Evolutionary conservation across 768 basidiomycete genomes (phyloP).

Genomic region (Paxillus ammoniavirescens): DNA sequence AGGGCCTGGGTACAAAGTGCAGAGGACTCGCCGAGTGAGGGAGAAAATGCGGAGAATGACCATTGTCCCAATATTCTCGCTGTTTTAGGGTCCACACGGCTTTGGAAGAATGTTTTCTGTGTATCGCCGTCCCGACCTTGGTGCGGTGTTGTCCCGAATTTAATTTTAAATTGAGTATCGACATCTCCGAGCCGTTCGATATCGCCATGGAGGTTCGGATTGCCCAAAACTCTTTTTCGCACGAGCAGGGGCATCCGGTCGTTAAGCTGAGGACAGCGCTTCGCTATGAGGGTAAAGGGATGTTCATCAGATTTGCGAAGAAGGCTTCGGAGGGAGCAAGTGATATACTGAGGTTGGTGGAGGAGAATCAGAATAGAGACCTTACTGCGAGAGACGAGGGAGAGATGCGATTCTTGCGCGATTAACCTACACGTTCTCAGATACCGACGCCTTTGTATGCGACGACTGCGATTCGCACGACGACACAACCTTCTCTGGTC

Average conservation of each 20-base stretch:
- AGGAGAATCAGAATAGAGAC: background rate
- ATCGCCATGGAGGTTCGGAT: background rate
- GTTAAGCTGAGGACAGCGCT: background rate
- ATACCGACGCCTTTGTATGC: conserved; percentile 1
- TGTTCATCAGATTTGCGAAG: background rate
- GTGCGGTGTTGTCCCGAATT: background rate
- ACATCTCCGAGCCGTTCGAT: conserved; percentile 1
- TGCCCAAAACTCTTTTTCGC: background rate
- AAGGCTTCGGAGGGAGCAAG: conserved; percentile 3
- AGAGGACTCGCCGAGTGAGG: background rate
- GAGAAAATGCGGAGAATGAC: background rate
- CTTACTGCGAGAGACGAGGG: background rate
- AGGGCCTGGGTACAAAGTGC: background rate
- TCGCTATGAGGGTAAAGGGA: background rate
- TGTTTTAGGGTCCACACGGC: background rate
- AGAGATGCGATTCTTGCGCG: background rate
- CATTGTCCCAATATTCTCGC: background rate
- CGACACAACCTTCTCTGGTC: background rate
- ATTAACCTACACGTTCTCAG: background rate
- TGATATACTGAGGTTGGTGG: background rate
- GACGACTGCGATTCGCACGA: conserved; percentile 1
- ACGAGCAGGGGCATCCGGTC: background rate
- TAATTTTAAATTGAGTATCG: background rate
- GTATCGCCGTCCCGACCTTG: background rate
- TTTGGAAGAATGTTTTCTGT: background rate